These are phyloP conservation scores for Herpetospermum pedunculosum DNA, from an alignment of 306 rosid species.

Conservation along the genomic window DNA sequence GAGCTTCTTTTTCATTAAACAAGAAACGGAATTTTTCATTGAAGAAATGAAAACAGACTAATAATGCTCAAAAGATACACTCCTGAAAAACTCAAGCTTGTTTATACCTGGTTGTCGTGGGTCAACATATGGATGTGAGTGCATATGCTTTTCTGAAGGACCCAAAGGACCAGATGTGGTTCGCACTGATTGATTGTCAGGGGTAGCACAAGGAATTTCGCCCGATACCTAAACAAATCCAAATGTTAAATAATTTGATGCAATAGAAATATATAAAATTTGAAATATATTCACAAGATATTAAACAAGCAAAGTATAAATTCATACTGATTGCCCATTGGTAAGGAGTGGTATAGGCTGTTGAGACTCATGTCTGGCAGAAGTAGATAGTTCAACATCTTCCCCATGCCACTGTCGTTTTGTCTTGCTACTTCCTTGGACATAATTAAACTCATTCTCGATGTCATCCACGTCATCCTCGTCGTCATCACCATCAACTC, in stretches of 20 bases:
- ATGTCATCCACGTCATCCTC: constrained; percentile 84
- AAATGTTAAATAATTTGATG: background rate
- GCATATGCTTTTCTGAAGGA: constrained; percentile 54
- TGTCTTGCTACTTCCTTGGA: constrained; percentile 39
- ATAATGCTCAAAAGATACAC: no score
- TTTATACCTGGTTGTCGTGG: constrained; percentile 85
- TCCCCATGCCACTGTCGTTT: constrained; percentile 76
- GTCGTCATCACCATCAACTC: constrained; percentile 93
- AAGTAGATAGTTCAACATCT: constrained; percentile 68
- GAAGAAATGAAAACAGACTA: no score
- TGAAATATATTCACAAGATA: background rate
- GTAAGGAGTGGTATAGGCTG: constrained; percentile 88
- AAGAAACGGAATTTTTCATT: no score
- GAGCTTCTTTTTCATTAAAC: background rate
- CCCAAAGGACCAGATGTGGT: constrained; percentile 94
- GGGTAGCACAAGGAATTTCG: constrained; percentile 80
- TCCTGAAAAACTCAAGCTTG: background rate
- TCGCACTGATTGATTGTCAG: constrained; percentile 83
- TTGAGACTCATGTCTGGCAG: constrained; percentile 77
- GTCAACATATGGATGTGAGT: constrained; percentile 51
- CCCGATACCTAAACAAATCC: constrained; percentile 50
- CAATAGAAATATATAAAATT: background rate
- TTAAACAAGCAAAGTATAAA: background rate
- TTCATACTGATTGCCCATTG: constrained; percentile 64
- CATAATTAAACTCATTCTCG: constrained; percentile 73